These are phyloP conservation scores for Thielaviopsis punctulata DNA, from an alignment of 2,329 filamentous ascomycete genomes.

Conservation along the genomic window DNA sequence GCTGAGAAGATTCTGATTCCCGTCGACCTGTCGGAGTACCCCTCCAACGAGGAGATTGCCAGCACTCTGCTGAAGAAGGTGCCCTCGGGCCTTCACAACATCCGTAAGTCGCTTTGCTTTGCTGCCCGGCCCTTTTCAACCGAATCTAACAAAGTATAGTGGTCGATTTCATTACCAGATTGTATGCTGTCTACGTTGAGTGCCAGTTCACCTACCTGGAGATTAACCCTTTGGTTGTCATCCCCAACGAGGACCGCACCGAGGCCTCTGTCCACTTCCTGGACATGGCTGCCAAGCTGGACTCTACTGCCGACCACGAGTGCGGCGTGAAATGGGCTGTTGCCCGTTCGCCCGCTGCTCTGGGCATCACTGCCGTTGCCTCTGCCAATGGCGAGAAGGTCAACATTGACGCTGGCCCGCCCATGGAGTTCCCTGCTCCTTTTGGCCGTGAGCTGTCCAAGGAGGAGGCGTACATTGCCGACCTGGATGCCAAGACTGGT, in stretches of 20 bases:
- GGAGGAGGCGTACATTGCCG: slow-evolving; percentile 97
- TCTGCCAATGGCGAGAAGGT: slow-evolving; percentile 53
- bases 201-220: slow-evolving; percentile 99
- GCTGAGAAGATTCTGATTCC: slow-evolving; percentile 97
- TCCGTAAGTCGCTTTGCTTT: slow-evolving; percentile 25
- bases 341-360: slow-evolving; percentile 73
- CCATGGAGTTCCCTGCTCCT: slow-evolving; percentile 96
- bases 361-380: slow-evolving; percentile 59
- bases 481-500: slow-evolving; percentile 98
- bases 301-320: slow-evolving; percentile 98
- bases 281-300: slow-evolving; percentile 93
- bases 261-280: slow-evolving; percentile 95
- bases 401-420: slow-evolving; percentile 87
- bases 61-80: slow-evolving; percentile 75
- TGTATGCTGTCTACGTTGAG: slow-evolving; percentile 98
- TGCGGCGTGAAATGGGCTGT: slow-evolving; percentile 98
- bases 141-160: slow-evolving; percentile 22
- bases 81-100: slow-evolving; percentile 88
- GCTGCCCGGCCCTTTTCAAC: background rate
- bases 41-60: slow-evolving; percentile 90
- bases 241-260: slow-evolving; percentile 82
- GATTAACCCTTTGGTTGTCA: slow-evolving; percentile 97
- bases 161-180: slow-evolving; percentile 94
- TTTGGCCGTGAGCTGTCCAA: slow-evolving; percentile 98
- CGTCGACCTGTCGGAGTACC: slow-evolving; percentile 85